These are phyloP conservation scores for Lipomyces sp. DNA, from an alignment of 805 yeast genomes.

Conservation along the genomic window DNA sequence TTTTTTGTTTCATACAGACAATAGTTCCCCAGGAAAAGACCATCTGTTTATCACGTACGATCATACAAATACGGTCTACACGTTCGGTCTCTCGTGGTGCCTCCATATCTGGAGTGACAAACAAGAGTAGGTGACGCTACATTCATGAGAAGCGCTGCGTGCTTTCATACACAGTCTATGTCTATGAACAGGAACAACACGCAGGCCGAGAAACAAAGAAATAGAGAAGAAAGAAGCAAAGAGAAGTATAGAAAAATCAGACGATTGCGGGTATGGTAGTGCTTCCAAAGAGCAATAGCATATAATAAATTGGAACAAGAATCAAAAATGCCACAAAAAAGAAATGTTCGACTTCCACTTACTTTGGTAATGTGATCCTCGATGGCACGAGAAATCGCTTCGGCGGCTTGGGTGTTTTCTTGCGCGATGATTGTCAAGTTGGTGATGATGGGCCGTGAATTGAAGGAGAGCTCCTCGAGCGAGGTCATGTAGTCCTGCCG, in stretches of 20 bases:
- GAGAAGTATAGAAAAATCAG: background rate
- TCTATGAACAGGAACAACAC: background rate
- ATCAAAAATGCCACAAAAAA: background rate
- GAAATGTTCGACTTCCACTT: too few relatives aligned
- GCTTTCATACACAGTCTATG: too few relatives aligned
- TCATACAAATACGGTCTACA: background rate
- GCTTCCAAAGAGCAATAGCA: background rate
- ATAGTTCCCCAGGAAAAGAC: background rate
- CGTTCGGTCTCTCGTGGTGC: conserved; percentile 3
- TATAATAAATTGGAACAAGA: background rate
- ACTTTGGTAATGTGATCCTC: conserved; percentile 66
- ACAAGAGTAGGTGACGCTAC: too few relatives aligned
- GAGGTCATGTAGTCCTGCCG: conserved; percentile 67
- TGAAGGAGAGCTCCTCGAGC: conserved; percentile 73
- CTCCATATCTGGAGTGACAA: background rate
- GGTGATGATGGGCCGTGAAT: conserved; percentile 85
- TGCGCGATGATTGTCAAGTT: conserved; percentile 80
- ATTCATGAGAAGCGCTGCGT: background rate
- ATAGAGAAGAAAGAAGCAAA: background rate
- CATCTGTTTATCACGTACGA: background rate
- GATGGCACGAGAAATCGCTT: conserved; percentile 70
- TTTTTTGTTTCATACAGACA: background rate
- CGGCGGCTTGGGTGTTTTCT: conserved; percentile 75
- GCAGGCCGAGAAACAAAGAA: background rate
- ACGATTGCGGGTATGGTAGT: background rate